Evolutionary conservation across 441 rosid species (phyloP), one percentile per base, ranked within the genome.

Genomic region (Eruca vesicaria): DNA sequence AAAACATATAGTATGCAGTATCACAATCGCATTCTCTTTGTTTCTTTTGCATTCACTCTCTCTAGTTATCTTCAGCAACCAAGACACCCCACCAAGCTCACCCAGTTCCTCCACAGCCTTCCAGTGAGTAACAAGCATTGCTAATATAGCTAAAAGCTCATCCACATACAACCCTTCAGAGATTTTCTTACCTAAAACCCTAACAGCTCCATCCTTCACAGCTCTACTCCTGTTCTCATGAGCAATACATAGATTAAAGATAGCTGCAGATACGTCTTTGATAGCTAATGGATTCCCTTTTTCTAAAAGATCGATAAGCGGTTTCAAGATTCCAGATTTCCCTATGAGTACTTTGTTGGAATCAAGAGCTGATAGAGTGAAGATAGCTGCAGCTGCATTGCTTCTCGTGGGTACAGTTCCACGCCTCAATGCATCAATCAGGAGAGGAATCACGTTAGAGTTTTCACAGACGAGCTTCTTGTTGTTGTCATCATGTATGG

Each of bases 191-290:
- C 91, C 63, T 74, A 95, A 82, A 68, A 93, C 96, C 18, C 74
- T 69, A 14, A 95, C 90, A 5, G 90, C 97, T 10, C 98, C 98
- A 29, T 93, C 97, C 66, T 78, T 80, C 23, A 93, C 95, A 2
- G 98, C 97, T 63, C 94, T 85, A 19, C 85, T 86, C 83, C 88
- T 89, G 81, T 95, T 95, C 41, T 91, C 99, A 31, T 87, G 96
- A 4, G 81, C 52, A 7, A 90, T 84, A 66, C 98, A 95, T 2
- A 95, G 80, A 35, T 79, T 88, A 68, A 95, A 95, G 33, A 95
- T 84, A 0, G 99, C 99, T n/a, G 97, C 89, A 68, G 99, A 97
- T 41, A 80, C 95, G 68, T 95, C 99, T 67, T 89, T 91, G 87
- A 91, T 81, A 32, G 92, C 94, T 29, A 79, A 71, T 5, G 94